A percentile compares a stretch with the other conserved stretches of the same genome.
Conservation (phyloP, 2,329 filamentous ascomycete genomes). For the Cytospora piceicola region DNA sequence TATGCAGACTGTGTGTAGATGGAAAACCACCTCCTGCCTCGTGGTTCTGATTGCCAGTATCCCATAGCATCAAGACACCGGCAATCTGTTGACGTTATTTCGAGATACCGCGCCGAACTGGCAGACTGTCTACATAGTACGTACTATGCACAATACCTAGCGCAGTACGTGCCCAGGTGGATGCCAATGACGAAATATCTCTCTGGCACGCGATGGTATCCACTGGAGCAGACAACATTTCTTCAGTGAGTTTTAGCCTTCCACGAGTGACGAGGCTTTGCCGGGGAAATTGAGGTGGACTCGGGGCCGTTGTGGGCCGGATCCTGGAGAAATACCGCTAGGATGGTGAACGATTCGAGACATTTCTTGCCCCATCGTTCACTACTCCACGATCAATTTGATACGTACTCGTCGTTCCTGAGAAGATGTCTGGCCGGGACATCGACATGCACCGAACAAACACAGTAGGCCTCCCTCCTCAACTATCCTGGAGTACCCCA, state of each 20-base stretch:
- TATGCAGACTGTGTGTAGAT: not conserved
- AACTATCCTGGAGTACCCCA: not conserved
- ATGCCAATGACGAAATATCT: conserved; percentile 1
- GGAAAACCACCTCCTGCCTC: not conserved
- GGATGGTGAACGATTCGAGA: conserved; percentile 13
- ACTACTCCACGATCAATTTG: too few relatives aligned
- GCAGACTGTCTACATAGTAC: not conserved
- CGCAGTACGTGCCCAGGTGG: not conserved
- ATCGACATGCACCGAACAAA: not conserved
- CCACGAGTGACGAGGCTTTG: not conserved
- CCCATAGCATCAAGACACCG: not conserved
- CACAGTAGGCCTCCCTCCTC: not conserved
- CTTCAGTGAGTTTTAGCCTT: not conserved
- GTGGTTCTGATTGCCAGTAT: not conserved
- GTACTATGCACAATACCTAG: not conserved
- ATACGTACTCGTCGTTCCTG: not conserved
- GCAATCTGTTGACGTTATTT: not conserved
- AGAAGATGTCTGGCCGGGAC: not conserved
- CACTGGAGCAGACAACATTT: not conserved
- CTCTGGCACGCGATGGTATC: not conserved
- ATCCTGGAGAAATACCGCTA: conserved; percentile 8
- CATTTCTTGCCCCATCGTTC: not conserved
- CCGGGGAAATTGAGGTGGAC: conserved; percentile 28
- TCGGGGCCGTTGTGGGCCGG: conserved; percentile 16
- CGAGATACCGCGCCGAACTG: not conserved